Evolutionary conservation across 1,139 yeast genomes (phyloP).

Genomic region (Sugiyamaella novakii): DNA sequence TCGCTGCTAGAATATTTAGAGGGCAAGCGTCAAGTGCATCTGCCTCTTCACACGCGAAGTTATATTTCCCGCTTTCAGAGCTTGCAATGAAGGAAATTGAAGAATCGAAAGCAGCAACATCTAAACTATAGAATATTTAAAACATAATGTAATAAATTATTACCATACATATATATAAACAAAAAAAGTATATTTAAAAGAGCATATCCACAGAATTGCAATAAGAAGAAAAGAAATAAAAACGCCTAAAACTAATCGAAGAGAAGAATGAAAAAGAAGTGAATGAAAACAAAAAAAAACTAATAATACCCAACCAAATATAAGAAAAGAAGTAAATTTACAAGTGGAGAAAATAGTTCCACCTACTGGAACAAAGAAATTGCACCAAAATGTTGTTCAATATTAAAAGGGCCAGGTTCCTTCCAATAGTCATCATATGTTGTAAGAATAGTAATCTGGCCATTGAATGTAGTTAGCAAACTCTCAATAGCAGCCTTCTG

Average conservation of each 20-base stretch:
- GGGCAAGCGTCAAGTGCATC: slow-evolving; percentile 64
- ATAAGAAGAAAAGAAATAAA: not conserved
- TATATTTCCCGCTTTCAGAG: slow-evolving; percentile 51
- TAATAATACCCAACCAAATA: slow-evolving; percentile 4
- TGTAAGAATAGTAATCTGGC: slow-evolving; percentile 66
- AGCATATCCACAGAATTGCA: not conserved
- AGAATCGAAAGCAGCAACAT: slow-evolving; percentile 13
- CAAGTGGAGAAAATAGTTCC: not conserved
- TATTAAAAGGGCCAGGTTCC: slow-evolving; percentile 76
- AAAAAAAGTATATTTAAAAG: not conserved
- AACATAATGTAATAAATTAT: not conserved
- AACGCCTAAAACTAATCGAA: not conserved
- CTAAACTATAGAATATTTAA: slow-evolving; percentile 1
- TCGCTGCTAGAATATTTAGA: slow-evolving; percentile 59
- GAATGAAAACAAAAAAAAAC: slow-evolving; percentile 3
- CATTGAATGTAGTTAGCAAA: slow-evolving; percentile 56
- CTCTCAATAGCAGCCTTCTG: slow-evolving; percentile 68
- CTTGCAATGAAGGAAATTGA: slow-evolving; percentile 39
- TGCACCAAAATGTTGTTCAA: slow-evolving; percentile 85
- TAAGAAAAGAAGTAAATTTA: not conserved
- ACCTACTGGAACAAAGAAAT: slow-evolving; percentile 46
- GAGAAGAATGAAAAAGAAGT: not conserved
- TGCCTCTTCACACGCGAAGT: slow-evolving; percentile 50
- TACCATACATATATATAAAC: not conserved
- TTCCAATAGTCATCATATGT: slow-evolving; percentile 86